Evolutionary conservation across 495 filamentous ascomycete genomes (phyloP).

Genomic region (Saxophila tyrrhenica): DNA sequence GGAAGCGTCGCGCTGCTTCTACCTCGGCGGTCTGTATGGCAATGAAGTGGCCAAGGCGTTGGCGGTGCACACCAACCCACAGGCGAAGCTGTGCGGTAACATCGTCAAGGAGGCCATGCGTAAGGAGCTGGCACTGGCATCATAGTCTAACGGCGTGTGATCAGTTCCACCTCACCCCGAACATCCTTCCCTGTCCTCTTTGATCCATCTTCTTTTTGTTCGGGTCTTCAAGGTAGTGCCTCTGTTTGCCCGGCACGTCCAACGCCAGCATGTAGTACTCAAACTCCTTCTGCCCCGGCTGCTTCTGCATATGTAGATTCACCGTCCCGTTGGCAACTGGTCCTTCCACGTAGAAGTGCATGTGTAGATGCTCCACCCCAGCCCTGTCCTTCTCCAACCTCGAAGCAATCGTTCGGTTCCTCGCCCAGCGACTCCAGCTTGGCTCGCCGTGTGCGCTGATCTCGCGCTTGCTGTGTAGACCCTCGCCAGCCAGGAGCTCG

Average conservation of each 20-base stretch:
- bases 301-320: constrained; percentile 62
- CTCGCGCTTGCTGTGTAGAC: constrained; percentile 42
- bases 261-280: constrained; percentile 72
- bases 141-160: background rate
- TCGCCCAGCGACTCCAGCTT: constrained; percentile 69
- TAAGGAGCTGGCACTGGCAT: constrained; percentile 42
- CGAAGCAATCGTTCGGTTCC: constrained; percentile 65
- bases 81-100: constrained; percentile 75
- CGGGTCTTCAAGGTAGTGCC: constrained; percentile 49
- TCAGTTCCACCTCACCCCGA: constrained; percentile 56
- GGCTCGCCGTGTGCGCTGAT: constrained; percentile 79
- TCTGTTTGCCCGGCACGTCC: constrained; percentile 52
- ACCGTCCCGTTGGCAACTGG: constrained; percentile 64
- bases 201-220: constrained; percentile 33
- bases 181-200: constrained; percentile 43
- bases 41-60: constrained; percentile 65
- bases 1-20: constrained; percentile 63
- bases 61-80: constrained; percentile 73
- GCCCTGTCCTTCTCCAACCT: constrained; percentile 48
- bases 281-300: constrained; percentile 50
- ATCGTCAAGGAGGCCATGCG: constrained; percentile 80
- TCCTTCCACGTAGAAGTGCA: constrained; percentile 89
- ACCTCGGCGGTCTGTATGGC: constrained; percentile 62
- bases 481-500: constrained; percentile 52
- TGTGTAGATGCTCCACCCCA: constrained; percentile 70